phyloP scores from a whole-genome alignment of 257 asterid species.

The Solanum clarkiae region DNA sequence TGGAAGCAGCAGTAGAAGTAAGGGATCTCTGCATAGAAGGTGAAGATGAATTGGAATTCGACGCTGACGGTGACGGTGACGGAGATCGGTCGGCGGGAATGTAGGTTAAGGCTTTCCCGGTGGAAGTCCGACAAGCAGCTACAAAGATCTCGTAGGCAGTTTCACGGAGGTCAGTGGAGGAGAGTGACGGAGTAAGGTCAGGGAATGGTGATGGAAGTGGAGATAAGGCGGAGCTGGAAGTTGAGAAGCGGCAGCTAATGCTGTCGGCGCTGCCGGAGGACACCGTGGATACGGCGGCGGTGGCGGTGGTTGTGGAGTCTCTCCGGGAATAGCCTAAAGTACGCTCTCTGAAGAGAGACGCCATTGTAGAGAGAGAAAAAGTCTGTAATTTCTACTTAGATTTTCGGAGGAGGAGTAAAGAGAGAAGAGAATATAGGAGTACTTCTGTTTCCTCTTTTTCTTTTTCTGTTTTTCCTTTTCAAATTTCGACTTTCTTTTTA shows the following conservation, averaged over 20 bases:
- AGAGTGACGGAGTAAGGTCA: slow-evolving; percentile 49
- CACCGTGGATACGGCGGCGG: slow-evolving; percentile 23
- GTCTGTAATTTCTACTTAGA: background rate
- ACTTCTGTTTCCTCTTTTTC: background rate
- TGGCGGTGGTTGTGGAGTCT: slow-evolving; percentile 40
- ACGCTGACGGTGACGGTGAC: slow-evolving; percentile 6
- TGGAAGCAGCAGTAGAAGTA: slow-evolving; percentile 90
- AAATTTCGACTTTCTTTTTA: background rate
- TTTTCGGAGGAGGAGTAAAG: background rate
- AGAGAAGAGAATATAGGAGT: background rate
- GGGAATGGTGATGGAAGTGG: slow-evolving; percentile 79
- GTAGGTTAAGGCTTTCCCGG: slow-evolving; percentile 19
- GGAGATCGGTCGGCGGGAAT: slow-evolving; percentile 14
- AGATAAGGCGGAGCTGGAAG: slow-evolving; percentile 10
- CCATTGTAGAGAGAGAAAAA: slow-evolving; percentile 42
- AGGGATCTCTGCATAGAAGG: slow-evolving; percentile 58
- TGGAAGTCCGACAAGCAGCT: slow-evolving; percentile 64
- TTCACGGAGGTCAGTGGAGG: slow-evolving; percentile 61
- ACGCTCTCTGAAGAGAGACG: slow-evolving; percentile 92
- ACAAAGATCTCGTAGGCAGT: slow-evolving; percentile 93
- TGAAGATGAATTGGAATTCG: background rate
- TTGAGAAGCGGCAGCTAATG: background rate
- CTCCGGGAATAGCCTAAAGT: slow-evolving; percentile 55
- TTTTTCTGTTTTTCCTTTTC: background rate
- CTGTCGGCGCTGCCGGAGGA: background rate